phyloP scores from a whole-genome alignment of 257 asterid species.

The Linaria vulgaris region DNA sequence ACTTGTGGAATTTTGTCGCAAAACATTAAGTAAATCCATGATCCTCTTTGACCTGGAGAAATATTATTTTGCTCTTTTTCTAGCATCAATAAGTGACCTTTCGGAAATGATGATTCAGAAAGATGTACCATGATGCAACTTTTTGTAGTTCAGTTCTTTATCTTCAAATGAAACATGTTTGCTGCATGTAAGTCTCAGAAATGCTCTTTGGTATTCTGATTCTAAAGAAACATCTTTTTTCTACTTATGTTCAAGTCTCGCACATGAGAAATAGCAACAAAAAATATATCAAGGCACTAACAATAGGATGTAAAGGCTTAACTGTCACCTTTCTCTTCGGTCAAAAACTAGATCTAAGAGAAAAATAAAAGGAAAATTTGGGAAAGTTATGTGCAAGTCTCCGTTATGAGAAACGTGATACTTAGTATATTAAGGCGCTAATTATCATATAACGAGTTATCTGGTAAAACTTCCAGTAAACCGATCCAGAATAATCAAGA shows the following conservation, averaged over 20 bases:
- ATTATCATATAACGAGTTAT: neutral
- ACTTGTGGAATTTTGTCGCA: constrained; percentile 44
- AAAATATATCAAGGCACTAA: no score
- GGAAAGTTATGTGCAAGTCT: no score
- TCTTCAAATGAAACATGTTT: constrained; percentile 5
- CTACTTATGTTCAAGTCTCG: neutral
- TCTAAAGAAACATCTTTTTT: constrained; percentile 7
- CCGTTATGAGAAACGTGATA: neutral
- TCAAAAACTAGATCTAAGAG: no score
- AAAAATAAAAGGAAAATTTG: no score
- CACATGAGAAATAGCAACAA: no score
- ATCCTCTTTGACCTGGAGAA: constrained; percentile 47
- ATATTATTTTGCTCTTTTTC: constrained; percentile 39
- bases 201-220: neutral
- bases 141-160: constrained; percentile 8
- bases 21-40: constrained; percentile 41
- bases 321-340: no score
- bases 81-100: constrained; percentile 84
- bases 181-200: neutral
- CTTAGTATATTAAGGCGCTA: constrained; percentile 1
- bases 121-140: constrained; percentile 72
- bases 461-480: neutral
- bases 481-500: neutral
- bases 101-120: constrained; percentile 51
- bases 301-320: no score